Base-by-base conservation (phyloP, 2,329 filamentous ascomycete genomes). In the Cercospora sojina region DNA sequence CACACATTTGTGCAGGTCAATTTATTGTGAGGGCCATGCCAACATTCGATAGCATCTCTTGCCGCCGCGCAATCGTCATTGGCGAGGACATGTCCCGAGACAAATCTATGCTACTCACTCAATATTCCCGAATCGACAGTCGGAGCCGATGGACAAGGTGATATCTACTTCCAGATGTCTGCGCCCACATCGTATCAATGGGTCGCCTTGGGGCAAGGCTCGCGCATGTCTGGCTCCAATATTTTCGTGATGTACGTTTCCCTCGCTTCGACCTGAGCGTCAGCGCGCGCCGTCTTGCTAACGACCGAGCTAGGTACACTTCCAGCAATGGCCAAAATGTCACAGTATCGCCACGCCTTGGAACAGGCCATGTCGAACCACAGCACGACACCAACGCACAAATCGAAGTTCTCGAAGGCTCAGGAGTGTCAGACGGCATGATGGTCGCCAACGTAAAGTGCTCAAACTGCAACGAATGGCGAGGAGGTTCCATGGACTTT, bases 381-480 rank as follows among this genome's bases (percentile, higher is more conserved):
- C 67, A 73, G 16, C 74, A 79, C 62, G 81, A 83, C 67, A 75
- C 75, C 3, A 71, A 75, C 27, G 78, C 83, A 1, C 70, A 83
- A 62, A 77, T 85, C 18, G 81, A 80, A 12, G 70, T 87, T 3
- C 78, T 88, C 0, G 83, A 81, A 51, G 85, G 85, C 3, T 83
- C 83, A 3, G 84, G 85, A 2, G 83, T 87, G 4, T 73, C 76
- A 4, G 79, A 84, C 70, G 82, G 82, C 20, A 77, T 80, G 18
- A 85, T 88, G 83, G 81, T 80, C 23, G 86, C 85, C 16, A 87
- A 87, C 71, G 78, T 88, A 23, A 81, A 77, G 70, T 87, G 86
- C 81, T 77, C 67, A 25, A 86, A 82, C 67, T 87, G 85, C 72
- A 74, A 82, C 38, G 80, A 75, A 64, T 87, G 85, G 85, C 77